A percentile compares a stretch with the other conserved stretches of the same genome.
Conservation (phyloP, 768 basidiomycete genomes). For the Mycena galopus region DNA sequence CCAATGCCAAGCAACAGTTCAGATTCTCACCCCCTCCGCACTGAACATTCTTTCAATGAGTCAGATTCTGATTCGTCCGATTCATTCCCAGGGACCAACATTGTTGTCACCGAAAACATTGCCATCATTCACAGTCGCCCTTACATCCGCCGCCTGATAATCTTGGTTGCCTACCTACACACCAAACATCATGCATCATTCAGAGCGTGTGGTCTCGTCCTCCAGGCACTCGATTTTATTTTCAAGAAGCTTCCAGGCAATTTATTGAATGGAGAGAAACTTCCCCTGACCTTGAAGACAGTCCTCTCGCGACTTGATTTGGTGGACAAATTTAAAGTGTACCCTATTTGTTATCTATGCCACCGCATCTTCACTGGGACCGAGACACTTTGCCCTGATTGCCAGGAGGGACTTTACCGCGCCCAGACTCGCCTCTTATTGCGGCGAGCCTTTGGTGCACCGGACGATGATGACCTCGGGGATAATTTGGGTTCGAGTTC, state of each 20-base stretch:
- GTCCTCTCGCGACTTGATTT: neutral
- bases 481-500: neutral
- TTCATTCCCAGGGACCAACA: no score
- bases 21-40: no score
- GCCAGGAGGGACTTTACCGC: neutral
- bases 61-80: no score
- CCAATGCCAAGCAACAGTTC: no score
- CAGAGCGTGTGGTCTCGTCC: neutral
- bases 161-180: constrained; percentile 12
- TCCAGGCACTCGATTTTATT: neutral
- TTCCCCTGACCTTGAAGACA: neutral
- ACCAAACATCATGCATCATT: constrained; percentile 3
- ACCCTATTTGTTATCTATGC: neutral
- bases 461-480: constrained; percentile 18
- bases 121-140: no score
- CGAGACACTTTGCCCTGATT: neutral
- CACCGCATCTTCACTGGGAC: neutral
- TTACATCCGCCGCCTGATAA: no score
- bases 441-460: constrained; percentile 19
- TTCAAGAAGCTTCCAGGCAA: neutral
- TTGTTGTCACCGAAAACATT: no score
- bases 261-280: neutral
- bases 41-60: no score
- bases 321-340: neutral
- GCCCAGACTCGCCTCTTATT: neutral